These are phyloP conservation scores for Globisporangium spiculum DNA, from an alignment of 352 stramenopile genomes.

Conservation along the genomic window DNA sequence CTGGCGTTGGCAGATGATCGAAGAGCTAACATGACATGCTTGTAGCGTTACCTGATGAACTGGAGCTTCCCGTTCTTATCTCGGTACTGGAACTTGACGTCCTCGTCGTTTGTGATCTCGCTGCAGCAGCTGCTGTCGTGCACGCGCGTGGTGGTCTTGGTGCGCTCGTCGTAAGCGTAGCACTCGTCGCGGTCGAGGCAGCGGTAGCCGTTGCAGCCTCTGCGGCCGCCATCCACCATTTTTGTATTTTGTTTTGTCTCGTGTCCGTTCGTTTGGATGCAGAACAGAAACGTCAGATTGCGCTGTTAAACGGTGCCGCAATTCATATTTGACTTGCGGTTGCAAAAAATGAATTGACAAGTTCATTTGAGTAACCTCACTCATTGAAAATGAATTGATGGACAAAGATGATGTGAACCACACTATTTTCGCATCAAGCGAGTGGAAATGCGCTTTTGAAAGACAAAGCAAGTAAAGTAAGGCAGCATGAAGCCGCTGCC, in stretches of 20 bases:
- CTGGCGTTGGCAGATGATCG: neutral
- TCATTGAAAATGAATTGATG: neutral
- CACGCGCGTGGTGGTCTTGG: conserved; percentile 32
- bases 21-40: neutral
- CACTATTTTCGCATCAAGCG: neutral
- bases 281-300: neutral
- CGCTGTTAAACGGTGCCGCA: neutral
- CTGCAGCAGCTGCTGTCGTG: conserved; percentile 40
- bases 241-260: neutral
- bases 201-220: conserved; percentile 38
- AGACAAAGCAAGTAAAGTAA: conserved; percentile 7
- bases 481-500: conserved; percentile 25
- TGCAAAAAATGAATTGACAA: neutral
- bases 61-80: conserved; percentile 25
- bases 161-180: conserved; percentile 43
- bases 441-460: conserved; percentile 2
- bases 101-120: conserved; percentile 27
- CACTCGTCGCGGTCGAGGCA: conserved; percentile 67
- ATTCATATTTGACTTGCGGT: conserved; percentile 22
- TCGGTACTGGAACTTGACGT: conserved; percentile 41
- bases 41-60: conserved; percentile 31
- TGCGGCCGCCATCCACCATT: conserved; percentile 12
- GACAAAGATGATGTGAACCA: conserved; percentile 2
- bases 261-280: neutral
- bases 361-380: conserved; percentile 12